Evolutionary conservation across 1,284 basidiomycete species (phyloP).

Genomic region (Melampsora larici-populina): DNA sequence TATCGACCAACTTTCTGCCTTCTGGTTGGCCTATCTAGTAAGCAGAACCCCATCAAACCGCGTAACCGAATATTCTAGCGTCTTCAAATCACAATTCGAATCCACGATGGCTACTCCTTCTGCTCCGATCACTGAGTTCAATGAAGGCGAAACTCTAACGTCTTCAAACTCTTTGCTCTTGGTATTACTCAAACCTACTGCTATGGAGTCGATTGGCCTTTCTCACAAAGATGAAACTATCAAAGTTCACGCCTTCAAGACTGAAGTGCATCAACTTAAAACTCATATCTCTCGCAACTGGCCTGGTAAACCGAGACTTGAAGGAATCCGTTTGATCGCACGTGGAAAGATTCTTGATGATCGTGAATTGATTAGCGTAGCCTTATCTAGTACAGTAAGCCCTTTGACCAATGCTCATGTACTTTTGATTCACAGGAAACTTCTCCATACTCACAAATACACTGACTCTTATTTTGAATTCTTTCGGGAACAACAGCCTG

Average conservation of each 20-base stretch:
- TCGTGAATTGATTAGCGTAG: constrained; percentile 18
- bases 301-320: constrained; percentile 40
- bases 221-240: constrained; percentile 14
- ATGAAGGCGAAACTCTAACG: constrained; percentile 13
- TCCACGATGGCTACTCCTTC: not conserved
- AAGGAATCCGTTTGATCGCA: constrained; percentile 40
- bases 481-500: constrained; percentile 10
- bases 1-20: too few relatives aligned
- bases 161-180: constrained; percentile 34
- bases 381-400: constrained; percentile 15
- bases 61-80: too few relatives aligned
- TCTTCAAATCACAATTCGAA: too few relatives aligned
- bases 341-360: constrained; percentile 38
- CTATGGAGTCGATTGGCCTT: constrained; percentile 14
- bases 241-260: constrained; percentile 18
- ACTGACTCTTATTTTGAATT: not conserved
- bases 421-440: not conserved
- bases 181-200: constrained; percentile 25
- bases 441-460: not conserved
- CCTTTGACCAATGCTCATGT: not conserved
- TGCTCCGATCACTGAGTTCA: constrained; percentile 12
- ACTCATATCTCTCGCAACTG: constrained; percentile 33
- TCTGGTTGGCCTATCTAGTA: too few relatives aligned
- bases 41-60: too few relatives aligned
- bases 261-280: constrained; percentile 35